These are phyloP conservation scores for Gossypium anomalum DNA, from an alignment of 345 rosid genomes.

Conservation along the genomic window DNA sequence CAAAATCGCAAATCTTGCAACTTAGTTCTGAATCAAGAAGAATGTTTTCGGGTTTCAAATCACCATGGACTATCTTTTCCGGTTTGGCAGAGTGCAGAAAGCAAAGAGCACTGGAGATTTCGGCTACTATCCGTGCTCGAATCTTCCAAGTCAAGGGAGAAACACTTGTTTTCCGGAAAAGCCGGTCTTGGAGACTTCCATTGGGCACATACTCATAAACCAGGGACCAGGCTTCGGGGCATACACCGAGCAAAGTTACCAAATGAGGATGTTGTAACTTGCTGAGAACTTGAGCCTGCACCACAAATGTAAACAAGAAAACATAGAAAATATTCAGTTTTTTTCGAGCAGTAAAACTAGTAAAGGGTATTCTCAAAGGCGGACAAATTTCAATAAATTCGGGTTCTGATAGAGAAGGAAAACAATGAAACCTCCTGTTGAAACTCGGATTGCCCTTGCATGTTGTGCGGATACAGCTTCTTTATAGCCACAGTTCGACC, in stretches of 20 bases:
- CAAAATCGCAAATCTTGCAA: slow-evolving; percentile 71
- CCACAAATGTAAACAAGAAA: slow-evolving; percentile 3
- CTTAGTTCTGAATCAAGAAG: slow-evolving; percentile 57
- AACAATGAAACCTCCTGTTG: slow-evolving; percentile 52
- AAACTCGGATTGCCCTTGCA: slow-evolving; percentile 64
- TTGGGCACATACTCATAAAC: slow-evolving; percentile 62
- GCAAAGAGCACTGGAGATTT: slow-evolving; percentile 67
- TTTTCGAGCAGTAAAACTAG: no score
- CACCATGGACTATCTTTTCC: slow-evolving; percentile 66
- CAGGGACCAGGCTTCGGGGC: slow-evolving; percentile 68
- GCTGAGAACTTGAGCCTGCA: slow-evolving; percentile 63
- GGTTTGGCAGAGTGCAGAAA: slow-evolving; percentile 71
- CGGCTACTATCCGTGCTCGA: slow-evolving; percentile 51
- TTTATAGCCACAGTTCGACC: slow-evolving; percentile 79
- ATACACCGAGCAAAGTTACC: slow-evolving; percentile 63
- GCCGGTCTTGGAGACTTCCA: slow-evolving; percentile 57
- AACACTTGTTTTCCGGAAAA: slow-evolving; percentile 42
- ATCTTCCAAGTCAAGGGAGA: slow-evolving; percentile 54
- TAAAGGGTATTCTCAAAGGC: no score
- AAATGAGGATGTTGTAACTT: slow-evolving; percentile 69
- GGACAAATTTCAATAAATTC: no score
- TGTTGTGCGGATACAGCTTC: slow-evolving; percentile 51
- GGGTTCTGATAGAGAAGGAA: neutral
- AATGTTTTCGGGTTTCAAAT: slow-evolving; percentile 66
- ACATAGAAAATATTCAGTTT: neutral